These are phyloP conservation scores for Salvia rosmarinus DNA, from an alignment of 257 asterid genomes.

Conservation along the genomic window DNA sequence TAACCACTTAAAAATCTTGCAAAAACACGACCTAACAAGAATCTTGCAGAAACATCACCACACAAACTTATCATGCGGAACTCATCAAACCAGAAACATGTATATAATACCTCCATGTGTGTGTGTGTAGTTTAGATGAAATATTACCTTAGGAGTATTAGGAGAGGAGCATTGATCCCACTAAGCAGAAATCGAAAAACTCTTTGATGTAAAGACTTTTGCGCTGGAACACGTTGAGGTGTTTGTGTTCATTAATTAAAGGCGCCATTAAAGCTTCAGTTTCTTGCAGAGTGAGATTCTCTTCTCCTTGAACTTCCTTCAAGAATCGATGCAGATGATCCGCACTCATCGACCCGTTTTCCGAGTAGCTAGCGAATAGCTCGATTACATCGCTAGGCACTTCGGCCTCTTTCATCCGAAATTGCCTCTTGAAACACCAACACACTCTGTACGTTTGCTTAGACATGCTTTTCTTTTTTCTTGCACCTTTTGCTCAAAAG, in stretches of 20 bases:
- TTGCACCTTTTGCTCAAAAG: neutral
- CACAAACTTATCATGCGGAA: too few species aligned
- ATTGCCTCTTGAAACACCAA: slow-evolving; percentile 59
- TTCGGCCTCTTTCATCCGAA: slow-evolving; percentile 64
- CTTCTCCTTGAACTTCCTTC: slow-evolving; percentile 68
- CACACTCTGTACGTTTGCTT: slow-evolving; percentile 75
- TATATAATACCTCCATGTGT: neutral
- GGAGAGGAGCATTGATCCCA: slow-evolving; percentile 58
- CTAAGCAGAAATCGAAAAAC: slow-evolving; percentile 65
- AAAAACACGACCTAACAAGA: neutral
- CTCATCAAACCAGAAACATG: too few species aligned
- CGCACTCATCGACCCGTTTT: slow-evolving; percentile 56
- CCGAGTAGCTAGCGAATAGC: slow-evolving; percentile 58
- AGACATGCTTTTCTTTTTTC: slow-evolving; percentile 46
- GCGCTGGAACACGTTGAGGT: slow-evolving; percentile 53
- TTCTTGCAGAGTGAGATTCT: slow-evolving; percentile 45
- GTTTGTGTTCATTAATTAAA: slow-evolving; percentile 53
- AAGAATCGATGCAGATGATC: slow-evolving; percentile 60
- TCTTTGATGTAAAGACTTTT: slow-evolving; percentile 48
- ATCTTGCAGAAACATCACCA: neutral
- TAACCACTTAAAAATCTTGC: neutral
- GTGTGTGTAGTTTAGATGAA: neutral
- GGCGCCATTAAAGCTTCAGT: slow-evolving; percentile 54
- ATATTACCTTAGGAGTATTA: slow-evolving; percentile 51
- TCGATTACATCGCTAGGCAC: slow-evolving; percentile 58